Evolutionary conservation across 2,329 filamentous ascomycete species (phyloP), one percentile per base, ranked within the genome.

Genomic region (Colletotrichum spinosum): DNA sequence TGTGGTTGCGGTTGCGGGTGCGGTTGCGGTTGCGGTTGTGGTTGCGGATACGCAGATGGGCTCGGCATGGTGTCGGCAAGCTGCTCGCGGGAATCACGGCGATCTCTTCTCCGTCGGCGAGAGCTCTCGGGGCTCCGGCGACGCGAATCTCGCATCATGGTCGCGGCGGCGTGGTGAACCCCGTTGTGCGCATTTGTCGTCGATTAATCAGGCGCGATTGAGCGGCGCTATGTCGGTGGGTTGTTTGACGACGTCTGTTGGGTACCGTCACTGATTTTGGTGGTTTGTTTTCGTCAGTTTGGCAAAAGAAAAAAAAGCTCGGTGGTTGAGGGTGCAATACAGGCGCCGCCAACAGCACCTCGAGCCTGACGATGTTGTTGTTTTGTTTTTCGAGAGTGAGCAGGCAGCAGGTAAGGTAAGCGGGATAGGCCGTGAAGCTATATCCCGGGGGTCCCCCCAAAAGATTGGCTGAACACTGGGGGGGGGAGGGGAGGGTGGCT

Each of bases 61-160:
- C 54, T 60, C 12, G 55, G 59, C 38, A 64, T 55, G 53, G 51
- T 64, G 50, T 48, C 57, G 41, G 51, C 51, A 17, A 54, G 60
- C 52, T 69, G 60, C 13, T 69, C 67, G 41, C 60, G 61, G 55
- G 61, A 66, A 57, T 59, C 55, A 39, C 65, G 65, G 41, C 65
- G 65, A 42, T 69, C 61, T 45, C 55, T 62, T 62, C 72, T 74
- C 79, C 84, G 83, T 74, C 84, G 83, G 74, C 83, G 80, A 73
- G 81, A 81, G 79, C 81, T 81, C 71, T 86, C 85, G 61, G 83
- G 83, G 78, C 84, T 87, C 79, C 84, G 82, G 72, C 82, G 83
- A 75, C 84, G 84, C 77, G 81, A 78, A 73, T 83, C 81, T 79
- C 82, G 80, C 83, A 86, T 83, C 83, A 84, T 86, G 74, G 74